Percentiles rank a stretch among this genome's conserved stretches.
phyloP scores from a whole-genome alignment of 139 green algal genomes.

The Pseudopediastrum boryanum region DNA sequence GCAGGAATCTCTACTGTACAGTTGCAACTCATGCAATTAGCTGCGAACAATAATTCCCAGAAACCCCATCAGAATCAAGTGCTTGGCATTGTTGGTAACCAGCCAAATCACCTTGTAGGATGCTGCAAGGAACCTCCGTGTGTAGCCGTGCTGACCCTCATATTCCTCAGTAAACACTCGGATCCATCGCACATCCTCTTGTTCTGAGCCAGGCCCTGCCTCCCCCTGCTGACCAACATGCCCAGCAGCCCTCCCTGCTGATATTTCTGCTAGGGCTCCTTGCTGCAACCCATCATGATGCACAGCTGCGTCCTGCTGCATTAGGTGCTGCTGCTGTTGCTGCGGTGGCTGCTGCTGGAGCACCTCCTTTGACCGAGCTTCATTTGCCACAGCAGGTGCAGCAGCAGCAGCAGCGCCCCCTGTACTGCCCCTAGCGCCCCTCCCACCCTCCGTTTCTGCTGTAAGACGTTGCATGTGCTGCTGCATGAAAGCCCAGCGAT shows the following conservation, averaged over 20 bases:
- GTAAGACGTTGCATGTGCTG: slow-evolving; percentile 24
- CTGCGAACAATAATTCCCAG: background rate
- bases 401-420: background rate
- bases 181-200: too few species aligned
- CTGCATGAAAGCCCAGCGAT: slow-evolving; percentile 29
- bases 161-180: slow-evolving; percentile 39
- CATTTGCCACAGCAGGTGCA: slow-evolving; percentile 11
- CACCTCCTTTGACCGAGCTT: background rate
- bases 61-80: background rate
- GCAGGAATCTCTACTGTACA: too few species aligned
- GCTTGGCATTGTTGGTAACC: background rate
- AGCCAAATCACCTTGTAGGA: slow-evolving; percentile 23
- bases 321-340: background rate
- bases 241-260: background rate
- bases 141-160: background rate
- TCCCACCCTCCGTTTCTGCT: too few species aligned
- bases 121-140: slow-evolving; percentile 32
- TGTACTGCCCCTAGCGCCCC: too few species aligned
- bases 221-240: background rate
- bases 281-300: background rate
- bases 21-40: background rate
- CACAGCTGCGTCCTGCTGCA: background rate
- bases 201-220: too few species aligned
- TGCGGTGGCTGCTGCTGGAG: background rate
- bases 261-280: too few species aligned